These are phyloP conservation scores for Capronia epimyces DNA, from an alignment of 2,329 filamentous ascomycete species.

Conservation along the genomic window DNA sequence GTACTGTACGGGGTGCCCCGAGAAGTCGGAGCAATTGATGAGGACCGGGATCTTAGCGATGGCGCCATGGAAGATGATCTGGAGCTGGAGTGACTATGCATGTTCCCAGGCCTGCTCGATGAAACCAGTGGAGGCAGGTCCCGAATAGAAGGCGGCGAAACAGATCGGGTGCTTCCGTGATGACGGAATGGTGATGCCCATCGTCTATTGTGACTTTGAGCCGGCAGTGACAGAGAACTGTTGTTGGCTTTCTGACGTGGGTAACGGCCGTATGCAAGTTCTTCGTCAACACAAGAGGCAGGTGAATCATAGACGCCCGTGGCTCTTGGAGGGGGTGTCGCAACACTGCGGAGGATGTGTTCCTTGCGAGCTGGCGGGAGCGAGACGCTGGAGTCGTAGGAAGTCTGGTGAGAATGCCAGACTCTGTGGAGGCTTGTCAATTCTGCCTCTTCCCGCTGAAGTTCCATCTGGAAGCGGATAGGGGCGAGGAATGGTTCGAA, in stretches of 20 bases:
- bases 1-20: slow-evolving; percentile 42
- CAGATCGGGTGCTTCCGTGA: slow-evolving; percentile 32
- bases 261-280: slow-evolving; percentile 32
- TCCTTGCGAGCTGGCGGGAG: slow-evolving; percentile 17
- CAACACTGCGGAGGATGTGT: slow-evolving; percentile 14
- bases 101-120: slow-evolving; percentile 38
- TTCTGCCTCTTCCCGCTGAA: slow-evolving; percentile 49
- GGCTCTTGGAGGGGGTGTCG: slow-evolving; percentile 20
- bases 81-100: slow-evolving; percentile 39
- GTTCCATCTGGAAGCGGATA: slow-evolving; percentile 58
- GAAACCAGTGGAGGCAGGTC: slow-evolving; percentile 42
- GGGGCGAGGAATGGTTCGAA: slow-evolving; percentile 84
- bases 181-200: slow-evolving; percentile 36
- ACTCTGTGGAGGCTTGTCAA: slow-evolving; percentile 35
- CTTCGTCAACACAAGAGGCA: slow-evolving; percentile 32
- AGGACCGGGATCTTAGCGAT: slow-evolving; percentile 40
- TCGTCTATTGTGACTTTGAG: slow-evolving; percentile 33
- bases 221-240: slow-evolving; percentile 25
- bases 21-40: slow-evolving; percentile 36
- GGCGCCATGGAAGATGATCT: slow-evolving; percentile 42
- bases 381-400: slow-evolving; percentile 23
- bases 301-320: slow-evolving; percentile 33
- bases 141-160: slow-evolving; percentile 42
- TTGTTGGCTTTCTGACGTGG: slow-evolving; percentile 25
- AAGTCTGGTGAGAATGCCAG: slow-evolving; percentile 34